These are phyloP conservation scores for Oryza glaberrima DNA, from an alignment of 176 grass and related monocot genomes.

Conservation along the genomic window DNA sequence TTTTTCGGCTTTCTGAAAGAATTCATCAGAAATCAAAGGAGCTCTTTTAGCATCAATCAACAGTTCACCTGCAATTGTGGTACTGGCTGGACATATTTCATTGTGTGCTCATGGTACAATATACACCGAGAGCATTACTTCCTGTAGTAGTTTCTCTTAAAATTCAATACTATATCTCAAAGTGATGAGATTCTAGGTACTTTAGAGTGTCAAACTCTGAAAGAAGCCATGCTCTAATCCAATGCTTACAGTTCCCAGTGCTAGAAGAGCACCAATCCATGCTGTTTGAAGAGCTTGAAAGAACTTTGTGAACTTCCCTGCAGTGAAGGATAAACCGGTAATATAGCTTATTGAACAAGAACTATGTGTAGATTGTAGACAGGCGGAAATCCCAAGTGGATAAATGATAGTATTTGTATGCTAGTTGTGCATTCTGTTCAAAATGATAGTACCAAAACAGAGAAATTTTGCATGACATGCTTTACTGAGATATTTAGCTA, in stretches of 20 bases:
- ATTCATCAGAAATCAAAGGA: conserved; percentile 36
- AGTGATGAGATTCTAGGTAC: conserved; percentile 33
- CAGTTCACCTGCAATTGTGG: conserved; percentile 22
- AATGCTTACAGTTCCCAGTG: conserved; percentile 62
- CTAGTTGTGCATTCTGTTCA: conserved; percentile 19
- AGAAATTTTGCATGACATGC: not conserved
- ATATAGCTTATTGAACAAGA: conserved; percentile 34
- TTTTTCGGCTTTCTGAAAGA: not conserved
- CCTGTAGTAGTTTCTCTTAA: conserved; percentile 43
- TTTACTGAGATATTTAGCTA: conserved; percentile 1
- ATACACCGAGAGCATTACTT: conserved; percentile 14
- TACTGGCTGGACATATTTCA: conserved; percentile 23
- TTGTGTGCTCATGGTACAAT: not conserved
- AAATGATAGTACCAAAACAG: not conserved
- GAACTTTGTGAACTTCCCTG: conserved; percentile 62
- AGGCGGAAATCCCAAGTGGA: not conserved
- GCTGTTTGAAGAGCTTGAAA: conserved; percentile 53
- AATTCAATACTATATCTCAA: conserved; percentile 28
- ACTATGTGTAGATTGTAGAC: not conserved
- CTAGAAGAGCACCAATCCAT: conserved; percentile 63
- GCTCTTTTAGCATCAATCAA: conserved; percentile 25
- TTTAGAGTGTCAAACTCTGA: conserved; percentile 74
- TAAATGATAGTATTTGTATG: conserved; percentile 3
- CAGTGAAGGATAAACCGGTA: conserved; percentile 50
- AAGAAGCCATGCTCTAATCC: conserved; percentile 80